Percentiles rank a stretch among this genome's conserved stretches.
These are phyloP conservation scores for Leptomonas pyrrhocoris DNA, from an alignment of 208 protist genomes.

Conservation along the genomic window DNA sequence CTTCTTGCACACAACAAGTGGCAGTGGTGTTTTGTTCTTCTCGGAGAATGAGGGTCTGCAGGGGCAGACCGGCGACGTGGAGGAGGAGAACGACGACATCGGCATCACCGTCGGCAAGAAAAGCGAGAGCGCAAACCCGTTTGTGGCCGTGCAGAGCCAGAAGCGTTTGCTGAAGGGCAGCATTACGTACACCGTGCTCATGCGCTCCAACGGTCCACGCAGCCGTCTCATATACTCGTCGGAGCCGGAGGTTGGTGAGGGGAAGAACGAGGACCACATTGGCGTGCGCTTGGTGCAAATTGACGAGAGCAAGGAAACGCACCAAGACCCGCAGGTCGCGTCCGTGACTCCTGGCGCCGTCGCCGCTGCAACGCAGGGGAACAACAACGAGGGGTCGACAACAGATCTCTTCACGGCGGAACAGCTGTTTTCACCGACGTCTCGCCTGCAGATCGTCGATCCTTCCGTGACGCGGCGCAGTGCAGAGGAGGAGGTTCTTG, in stretches of 20 bases:
- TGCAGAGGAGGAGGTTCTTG: slow-evolving; percentile 15
- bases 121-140: slow-evolving; percentile 74
- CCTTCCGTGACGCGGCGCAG: slow-evolving; percentile 1
- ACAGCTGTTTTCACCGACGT: slow-evolving; percentile 6
- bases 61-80: slow-evolving; percentile 66
- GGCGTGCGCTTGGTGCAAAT: slow-evolving; percentile 25
- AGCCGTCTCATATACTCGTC: slow-evolving; percentile 69
- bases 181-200: slow-evolving; percentile 81
- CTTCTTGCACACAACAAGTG: slow-evolving; percentile 86
- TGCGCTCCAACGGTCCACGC: slow-evolving; percentile 50
- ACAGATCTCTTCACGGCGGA: slow-evolving; percentile 3
- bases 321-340: slow-evolving; percentile 4
- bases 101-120: slow-evolving; percentile 89
- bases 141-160: slow-evolving; percentile 73
- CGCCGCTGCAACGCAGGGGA: background rate
- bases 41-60: slow-evolving; percentile 81
- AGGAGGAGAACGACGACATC: slow-evolving; percentile 85
- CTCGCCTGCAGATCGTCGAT: slow-evolving; percentile 19
- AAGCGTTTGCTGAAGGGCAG: slow-evolving; percentile 78
- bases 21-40: slow-evolving; percentile 82
- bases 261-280: slow-evolving; percentile 20
- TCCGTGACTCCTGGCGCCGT: background rate
- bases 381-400: background rate
- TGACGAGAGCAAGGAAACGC: background rate
- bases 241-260: slow-evolving; percentile 15